Base-by-base conservation (phyloP, 257 asterid species). In the Penstemon barbatus region DNA sequence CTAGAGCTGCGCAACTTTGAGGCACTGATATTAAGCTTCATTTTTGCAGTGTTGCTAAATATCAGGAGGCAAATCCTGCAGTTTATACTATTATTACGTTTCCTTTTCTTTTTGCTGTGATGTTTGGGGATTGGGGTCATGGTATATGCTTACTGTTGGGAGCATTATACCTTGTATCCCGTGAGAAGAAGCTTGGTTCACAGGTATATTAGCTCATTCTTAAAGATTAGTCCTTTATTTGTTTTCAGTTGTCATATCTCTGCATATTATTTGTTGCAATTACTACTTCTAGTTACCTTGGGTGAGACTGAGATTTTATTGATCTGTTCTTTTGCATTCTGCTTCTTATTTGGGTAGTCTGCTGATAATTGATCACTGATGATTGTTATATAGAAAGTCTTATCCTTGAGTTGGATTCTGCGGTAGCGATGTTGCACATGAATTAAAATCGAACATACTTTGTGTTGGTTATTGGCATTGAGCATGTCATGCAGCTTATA, bases 61-160 rank as follows among this genome's bases (percentile, higher is more conserved):
- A 94, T 71, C 95, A 91, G 87, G 99, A 94, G 85, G 94, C 93
- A 61, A 94, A 94, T 74, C 98, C 99, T 78, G 96, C 99, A n/a
- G 96, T 94, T 74, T 94, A 86, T 82, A 79, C 99, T 5, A 77
- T 89, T 60, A 61, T 94, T 72, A 91, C 99, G 57, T 94, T 91
- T 84, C 99, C 99, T 4, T 94, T 94, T 82, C 97, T 94, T 79
- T 94, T 94, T 69, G 99, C 98, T 65, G 97, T 94, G 81, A 94
- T 94, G 99, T 94, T 94, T 78, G 99, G 99, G 58, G 99, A 94
- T 77, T 94, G 99, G 99, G 99, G 99, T 69, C 99, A 94, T 81
- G 99, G 99, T 71, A 79, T 89, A 72, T 94, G 98, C 82, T 76
- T 94, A 72, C 81, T 94, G 42, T 73, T 91, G 79, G 98, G 97